Percentiles rank a stretch among this genome's conserved stretches.
Conservation (phyloP, 768 basidiomycete genomes). For the Inosperma sp. region DNA sequence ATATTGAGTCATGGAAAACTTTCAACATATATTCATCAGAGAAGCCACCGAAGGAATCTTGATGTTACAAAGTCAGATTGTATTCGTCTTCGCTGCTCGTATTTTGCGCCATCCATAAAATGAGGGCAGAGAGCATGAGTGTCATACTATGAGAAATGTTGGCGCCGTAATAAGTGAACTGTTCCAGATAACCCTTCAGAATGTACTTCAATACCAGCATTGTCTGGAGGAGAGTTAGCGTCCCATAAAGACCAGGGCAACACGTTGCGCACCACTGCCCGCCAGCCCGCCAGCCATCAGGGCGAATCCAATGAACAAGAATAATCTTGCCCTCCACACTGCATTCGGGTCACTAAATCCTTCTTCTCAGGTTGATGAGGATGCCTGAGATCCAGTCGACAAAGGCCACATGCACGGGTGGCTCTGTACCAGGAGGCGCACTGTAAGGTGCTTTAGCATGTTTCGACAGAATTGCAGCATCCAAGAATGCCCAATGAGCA, state of each 20-base stretch:
- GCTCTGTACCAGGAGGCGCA: conserved; percentile 54
- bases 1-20: too few species aligned
- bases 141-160: conserved; percentile 92
- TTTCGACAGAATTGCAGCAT: conserved; percentile 86
- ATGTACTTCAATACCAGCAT: conserved; percentile 89
- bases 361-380: conserved; percentile 85
- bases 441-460: conserved; percentile 76
- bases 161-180: conserved; percentile 87
- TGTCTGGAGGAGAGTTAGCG: conserved; percentile 46
- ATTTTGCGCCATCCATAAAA: conserved; percentile 91
- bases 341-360: conserved; percentile 76
- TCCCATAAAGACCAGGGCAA: neutral
- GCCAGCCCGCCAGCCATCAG: conserved; percentile 97
- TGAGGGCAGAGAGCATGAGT: conserved; percentile 78
- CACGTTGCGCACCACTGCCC: conserved; percentile 75
- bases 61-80: conserved; percentile 70
- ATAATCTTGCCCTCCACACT: conserved; percentile 86
- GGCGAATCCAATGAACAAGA: conserved; percentile 93
- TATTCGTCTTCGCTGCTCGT: conserved; percentile 89
- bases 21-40: too few species aligned
- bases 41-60: too few species aligned
- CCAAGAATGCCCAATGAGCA: conserved; percentile 93
- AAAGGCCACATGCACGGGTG: conserved; percentile 74
- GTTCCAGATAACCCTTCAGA: conserved; percentile 60
- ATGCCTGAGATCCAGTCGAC: conserved; percentile 98